Evolutionary conservation across 257 asterid genomes (phyloP), one percentile per base, ranked within the genome.

Genomic region (Capsicum baccatum): DNA sequence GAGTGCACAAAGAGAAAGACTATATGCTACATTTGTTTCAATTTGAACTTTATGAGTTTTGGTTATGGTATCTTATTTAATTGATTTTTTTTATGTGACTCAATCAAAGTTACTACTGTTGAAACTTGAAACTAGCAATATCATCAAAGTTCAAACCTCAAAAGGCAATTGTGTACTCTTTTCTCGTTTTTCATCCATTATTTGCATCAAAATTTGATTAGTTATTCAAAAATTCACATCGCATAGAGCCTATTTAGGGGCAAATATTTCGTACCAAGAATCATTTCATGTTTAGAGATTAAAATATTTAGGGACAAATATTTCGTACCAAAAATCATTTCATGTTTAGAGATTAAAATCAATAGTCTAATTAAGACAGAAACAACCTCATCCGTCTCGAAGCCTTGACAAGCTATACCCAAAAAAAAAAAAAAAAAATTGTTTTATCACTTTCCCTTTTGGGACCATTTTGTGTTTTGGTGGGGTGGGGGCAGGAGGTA

Each of bases 61-160:
- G 9, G 8, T 19, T 19, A 62, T 62, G 12, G 4, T 10, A 69
- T 69, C 55, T 16, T 69, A 42, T 42, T 42, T 70, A 44, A 8
- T 70, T 70, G 2, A 44, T 26, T 26, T 44, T 70, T 70, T 71
- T 12, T 44, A 47, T 2, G 17, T 21, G 54, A 71, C 11, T 2
- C 2, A 58, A 35, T 39, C 13, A 15, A 69, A 69, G 4, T 70
- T n/a, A 70, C 5, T 14, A 67, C 52, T 6, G 10, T 74, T 74
- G 42, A 48, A 74, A 74, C 59, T 74, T 19, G 60, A n/a, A 74
- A 74, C 59, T 48, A 50, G 44, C 42, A 6, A 74, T 12, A 74
- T 48, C 60, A 21, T 11, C 60, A 19, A 48, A 73, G 1, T 15
- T 1, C 1, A 39, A 39, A 39, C 5, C 44, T 44, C n/a, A 26